Percentiles rank a stretch among this genome's conserved stretches.
phyloP scores from a whole-genome alignment of 2,329 filamentous ascomycete species.

The Fusarium odoratissimum region DNA sequence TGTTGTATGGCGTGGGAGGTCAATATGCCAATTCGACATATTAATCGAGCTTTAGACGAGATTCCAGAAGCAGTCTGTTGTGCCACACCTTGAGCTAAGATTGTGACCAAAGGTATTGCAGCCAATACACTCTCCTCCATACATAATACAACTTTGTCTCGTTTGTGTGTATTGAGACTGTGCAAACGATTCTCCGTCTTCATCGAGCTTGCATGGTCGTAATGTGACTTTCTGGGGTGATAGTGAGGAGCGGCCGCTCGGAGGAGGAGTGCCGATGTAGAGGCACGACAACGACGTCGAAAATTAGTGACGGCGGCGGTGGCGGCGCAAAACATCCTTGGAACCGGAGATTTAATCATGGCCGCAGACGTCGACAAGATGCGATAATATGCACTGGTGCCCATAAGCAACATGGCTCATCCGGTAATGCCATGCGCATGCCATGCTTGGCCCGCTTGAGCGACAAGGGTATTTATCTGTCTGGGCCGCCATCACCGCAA shows the following conservation, averaged over 20 bases:
- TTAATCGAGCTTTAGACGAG: conserved; percentile 10
- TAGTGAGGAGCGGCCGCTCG: conserved; percentile 34
- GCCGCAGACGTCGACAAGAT: conserved; percentile 23
- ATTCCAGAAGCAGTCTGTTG: conserved; percentile 32
- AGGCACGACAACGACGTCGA: conserved; percentile 8
- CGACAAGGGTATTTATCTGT: conserved; percentile 21
- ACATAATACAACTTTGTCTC: conserved; percentile 4
- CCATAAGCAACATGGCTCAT: conserved; percentile 12
- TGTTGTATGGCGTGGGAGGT: background rate
- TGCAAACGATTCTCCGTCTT: conserved; percentile 26
- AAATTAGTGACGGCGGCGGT: conserved; percentile 10
- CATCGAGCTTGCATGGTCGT: conserved; percentile 29
- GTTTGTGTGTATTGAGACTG: conserved; percentile 10
- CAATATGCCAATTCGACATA: background rate
- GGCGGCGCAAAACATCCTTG: conserved; percentile 5
- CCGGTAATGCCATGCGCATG: conserved; percentile 4
- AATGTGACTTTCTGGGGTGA: conserved; percentile 14
- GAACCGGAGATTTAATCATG: conserved; percentile 34
- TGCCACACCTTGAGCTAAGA: conserved; percentile 21
- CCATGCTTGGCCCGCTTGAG: background rate
- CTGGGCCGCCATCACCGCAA: conserved; percentile 7
- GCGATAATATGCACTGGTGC: conserved; percentile 12
- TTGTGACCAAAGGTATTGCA: conserved; percentile 17
- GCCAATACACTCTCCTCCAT: background rate
- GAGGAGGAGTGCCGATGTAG: conserved; percentile 10